Evolutionary conservation across 371 early-diverging fungal genomes (phyloP), one percentile per base, ranked within the genome.

Genomic region (Catenaria anguillulae): DNA sequence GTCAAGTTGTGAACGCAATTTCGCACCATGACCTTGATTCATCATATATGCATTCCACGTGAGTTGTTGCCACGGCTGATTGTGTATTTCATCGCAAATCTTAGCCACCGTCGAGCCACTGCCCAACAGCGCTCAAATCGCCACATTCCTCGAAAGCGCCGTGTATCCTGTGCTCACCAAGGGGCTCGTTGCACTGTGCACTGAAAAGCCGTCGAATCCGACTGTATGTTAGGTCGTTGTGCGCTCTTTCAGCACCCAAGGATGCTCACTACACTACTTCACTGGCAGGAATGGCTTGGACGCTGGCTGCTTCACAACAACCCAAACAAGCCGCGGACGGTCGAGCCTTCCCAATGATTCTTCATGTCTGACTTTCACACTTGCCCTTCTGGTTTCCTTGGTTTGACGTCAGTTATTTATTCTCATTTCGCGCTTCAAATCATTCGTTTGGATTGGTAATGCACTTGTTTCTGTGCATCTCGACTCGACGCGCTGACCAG

Each of bases 161-260:
- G 56, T 80, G 26, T 80, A 80, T 61, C 80, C 80, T 5, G 64
- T 68, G 1, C 61, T 80, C 36, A 62, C 73, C 24, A 66, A 77
- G 50, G 78, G 80, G 1, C 66, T 80, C 46, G 74, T 75, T 8
- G 63, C 71, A 63, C 63, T 80, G 33, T 73, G 73, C 69, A 75
- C 75, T 33, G 77, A 72, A 55, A 78, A 78, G 61, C 80, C 80
- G 6, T 69, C 65, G 23, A 71, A 78, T 37, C 80, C 80, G 8
- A 70, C 72, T 45, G 78, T 77, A 19, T 24, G 50, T 17, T 40
- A n/a, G n/a, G n/a, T n/a, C 31, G 24, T 8, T 34, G 29, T 26
- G 37, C 55, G 42, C 5, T 15, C 26, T 4, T 54, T 17, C 6
- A 5, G 54, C 31, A 12, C 4, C 33, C 6, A 5, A 5, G 8